These are phyloP conservation scores for Sicyos edulis DNA, from an alignment of 306 rosid species.

Conservation along the genomic window DNA sequence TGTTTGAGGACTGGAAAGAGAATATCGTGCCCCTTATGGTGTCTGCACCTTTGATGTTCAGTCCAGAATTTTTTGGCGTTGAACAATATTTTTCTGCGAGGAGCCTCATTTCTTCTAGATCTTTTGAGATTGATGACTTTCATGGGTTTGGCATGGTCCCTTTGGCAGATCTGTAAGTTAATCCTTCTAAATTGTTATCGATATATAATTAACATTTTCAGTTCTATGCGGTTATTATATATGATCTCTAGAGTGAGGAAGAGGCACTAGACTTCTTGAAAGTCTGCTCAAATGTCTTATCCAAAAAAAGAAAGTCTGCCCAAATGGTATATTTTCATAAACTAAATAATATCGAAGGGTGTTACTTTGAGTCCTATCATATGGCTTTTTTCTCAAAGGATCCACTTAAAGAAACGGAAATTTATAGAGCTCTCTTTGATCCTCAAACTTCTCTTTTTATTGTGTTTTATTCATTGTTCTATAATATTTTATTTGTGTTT, in stretches of 20 bases:
- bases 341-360: not conserved
- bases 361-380: not conserved
- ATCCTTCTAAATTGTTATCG: conserved; percentile 6
- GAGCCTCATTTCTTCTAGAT: conserved; percentile 67
- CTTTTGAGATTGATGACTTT: conserved; percentile 63
- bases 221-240: not conserved
- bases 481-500: not conserved
- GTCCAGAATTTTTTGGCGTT: conserved; percentile 39
- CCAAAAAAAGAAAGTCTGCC: not conserved
- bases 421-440: not conserved
- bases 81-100: conserved; percentile 63
- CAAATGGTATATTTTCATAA: not conserved
- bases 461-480: not conserved
- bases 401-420: not conserved
- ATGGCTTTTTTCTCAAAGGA: not conserved
- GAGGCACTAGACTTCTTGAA: not conserved
- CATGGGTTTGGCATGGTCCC: conserved; percentile 96
- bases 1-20: conserved; percentile 77
- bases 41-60: conserved; percentile 32
- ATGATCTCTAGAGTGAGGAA: conserved; percentile 3
- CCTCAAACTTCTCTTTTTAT: not conserved
- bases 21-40: conserved; percentile 56
- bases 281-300: not conserved
- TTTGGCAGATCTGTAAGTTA: conserved; percentile 81
- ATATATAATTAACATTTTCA: not conserved